Percentiles rank a stretch among this genome's conserved stretches.
phyloP scores from a whole-genome alignment of 2,329 filamentous ascomycete species.

The Xylariaceae sp. region DNA sequence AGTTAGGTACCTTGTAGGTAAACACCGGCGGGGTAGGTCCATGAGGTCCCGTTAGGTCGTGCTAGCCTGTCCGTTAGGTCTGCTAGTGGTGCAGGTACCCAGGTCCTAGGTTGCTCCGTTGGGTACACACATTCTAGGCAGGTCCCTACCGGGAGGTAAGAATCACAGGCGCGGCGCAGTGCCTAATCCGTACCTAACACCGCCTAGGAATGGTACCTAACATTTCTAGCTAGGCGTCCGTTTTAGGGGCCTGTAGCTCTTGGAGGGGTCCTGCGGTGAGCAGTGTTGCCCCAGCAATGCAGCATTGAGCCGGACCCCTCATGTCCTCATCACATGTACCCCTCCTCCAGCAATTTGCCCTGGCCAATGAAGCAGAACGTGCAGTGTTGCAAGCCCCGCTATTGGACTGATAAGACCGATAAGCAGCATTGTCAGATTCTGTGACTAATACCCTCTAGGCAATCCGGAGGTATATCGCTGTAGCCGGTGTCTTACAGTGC shows the following conservation, averaged over 20 bases:
- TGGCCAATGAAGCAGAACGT: constrained; percentile 15
- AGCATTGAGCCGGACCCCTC: neutral
- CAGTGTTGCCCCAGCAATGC: neutral
- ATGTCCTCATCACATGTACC: no score
- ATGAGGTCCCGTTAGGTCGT: neutral
- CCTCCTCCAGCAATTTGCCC: constrained; percentile 5
- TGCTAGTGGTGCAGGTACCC: no score
- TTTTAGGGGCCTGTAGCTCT: neutral
- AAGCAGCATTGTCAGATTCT: neutral
- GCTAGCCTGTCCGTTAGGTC: no score
- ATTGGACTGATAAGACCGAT: constrained; percentile 16
- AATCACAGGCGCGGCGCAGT: no score
- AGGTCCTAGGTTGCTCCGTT: no score
- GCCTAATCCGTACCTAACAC: no score
- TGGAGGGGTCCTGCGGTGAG: neutral
- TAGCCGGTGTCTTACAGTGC: neutral
- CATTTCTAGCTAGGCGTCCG: no score
- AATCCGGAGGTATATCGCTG: neutral
- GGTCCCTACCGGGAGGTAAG: no score
- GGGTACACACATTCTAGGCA: no score
- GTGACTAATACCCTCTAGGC: constrained; percentile 7
- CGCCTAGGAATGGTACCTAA: no score
- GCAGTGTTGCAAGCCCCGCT: constrained; percentile 17
- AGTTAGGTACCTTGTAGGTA: neutral
- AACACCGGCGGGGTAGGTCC: neutral